These are phyloP conservation scores for Pseudogymnoascus sp. DNA, from an alignment of 2,329 filamentous ascomycete species.

Conservation along the genomic window DNA sequence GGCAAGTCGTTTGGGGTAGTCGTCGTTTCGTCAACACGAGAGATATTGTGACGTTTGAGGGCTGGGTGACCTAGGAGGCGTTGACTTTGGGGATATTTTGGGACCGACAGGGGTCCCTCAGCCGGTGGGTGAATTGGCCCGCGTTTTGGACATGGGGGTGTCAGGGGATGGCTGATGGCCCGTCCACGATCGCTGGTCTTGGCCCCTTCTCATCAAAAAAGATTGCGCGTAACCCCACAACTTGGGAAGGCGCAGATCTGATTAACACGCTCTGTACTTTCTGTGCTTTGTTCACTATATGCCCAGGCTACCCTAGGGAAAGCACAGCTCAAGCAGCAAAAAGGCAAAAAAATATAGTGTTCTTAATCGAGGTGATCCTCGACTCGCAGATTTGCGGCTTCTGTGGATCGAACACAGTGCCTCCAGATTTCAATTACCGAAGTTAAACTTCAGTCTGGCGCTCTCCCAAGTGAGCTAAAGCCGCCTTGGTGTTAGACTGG, in stretches of 20 bases:
- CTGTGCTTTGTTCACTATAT: neutral
- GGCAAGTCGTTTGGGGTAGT: neutral
- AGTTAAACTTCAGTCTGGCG: constrained; percentile 16
- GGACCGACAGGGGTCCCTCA: neutral
- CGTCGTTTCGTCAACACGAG: neutral
- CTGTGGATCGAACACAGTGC: constrained; percentile 18
- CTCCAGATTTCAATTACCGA: constrained; percentile 14
- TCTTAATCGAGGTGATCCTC: constrained; percentile 14
- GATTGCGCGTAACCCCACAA: neutral
- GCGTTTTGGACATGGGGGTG: neutral
- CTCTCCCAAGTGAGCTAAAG: constrained; percentile 18
- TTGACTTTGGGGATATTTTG: neutral
- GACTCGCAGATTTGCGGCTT: constrained; percentile 16
- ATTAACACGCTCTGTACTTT: no score
- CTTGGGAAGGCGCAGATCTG: neutral
- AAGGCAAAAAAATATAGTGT: constrained; percentile 13
- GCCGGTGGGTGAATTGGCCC: neutral
- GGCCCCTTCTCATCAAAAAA: neutral
- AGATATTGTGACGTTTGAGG: neutral
- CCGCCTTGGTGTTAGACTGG: constrained; percentile 11
- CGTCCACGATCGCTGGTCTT: neutral
- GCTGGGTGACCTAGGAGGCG: constrained; percentile 6
- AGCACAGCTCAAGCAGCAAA: neutral
- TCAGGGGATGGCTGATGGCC: neutral
- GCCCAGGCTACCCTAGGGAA: neutral